Evolutionary conservation across 148 eudicot genomes (phyloP), one percentile per base, ranked within the genome.

Genomic region (Drosera capensis): DNA sequence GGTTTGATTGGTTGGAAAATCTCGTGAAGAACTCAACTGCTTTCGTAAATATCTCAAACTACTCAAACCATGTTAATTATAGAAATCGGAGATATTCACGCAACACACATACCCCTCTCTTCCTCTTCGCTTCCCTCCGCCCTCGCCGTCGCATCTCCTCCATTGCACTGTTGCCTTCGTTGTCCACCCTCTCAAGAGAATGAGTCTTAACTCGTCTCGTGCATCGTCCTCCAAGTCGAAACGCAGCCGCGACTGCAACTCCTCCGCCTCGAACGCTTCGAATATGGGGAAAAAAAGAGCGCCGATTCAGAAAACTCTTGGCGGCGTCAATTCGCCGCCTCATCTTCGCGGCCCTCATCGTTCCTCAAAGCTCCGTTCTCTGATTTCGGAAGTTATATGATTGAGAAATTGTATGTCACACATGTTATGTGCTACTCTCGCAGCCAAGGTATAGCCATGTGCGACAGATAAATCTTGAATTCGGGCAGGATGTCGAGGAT

Each of bases 311-410:
- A 82, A 87, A 79, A 79, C 94, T 83, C 92, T 88, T 64, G 94
- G 92, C 28, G 64, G 63, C 45, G 81, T 77, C 26, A 74, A 63
- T 88, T 94, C 58, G 74, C 48, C 42, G 66, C 96, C 31, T 67
- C 94, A n/a, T 82, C 94, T n/a, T 35, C 79, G 74, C 0, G n/a
- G n/a, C n/a, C n/a, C n/a, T 71, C 90, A 46, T 66, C 90, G 23
- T 81, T 67, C 50, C 85, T 84, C 23, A 68, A 40, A 14, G 64
- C 96, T 3, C 92, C 94, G 0, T 88, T 88, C 65, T 68, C 94
- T 40, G 81, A 80, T 60, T 66, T 83, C 23, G 84, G 92, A 66
- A 88, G 97, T 65, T 90, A 90, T 64, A 90, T 90, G 95, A 81
- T 46, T 39, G 84, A 70, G 62, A 90, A n/a, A n/a, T n/a, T 37